A percentile compares a stretch with the other conserved stretches of the same genome.
Conservation (phyloP, 2,329 filamentous ascomycete species). For the Neopestalotiopsis clavispora region DNA sequence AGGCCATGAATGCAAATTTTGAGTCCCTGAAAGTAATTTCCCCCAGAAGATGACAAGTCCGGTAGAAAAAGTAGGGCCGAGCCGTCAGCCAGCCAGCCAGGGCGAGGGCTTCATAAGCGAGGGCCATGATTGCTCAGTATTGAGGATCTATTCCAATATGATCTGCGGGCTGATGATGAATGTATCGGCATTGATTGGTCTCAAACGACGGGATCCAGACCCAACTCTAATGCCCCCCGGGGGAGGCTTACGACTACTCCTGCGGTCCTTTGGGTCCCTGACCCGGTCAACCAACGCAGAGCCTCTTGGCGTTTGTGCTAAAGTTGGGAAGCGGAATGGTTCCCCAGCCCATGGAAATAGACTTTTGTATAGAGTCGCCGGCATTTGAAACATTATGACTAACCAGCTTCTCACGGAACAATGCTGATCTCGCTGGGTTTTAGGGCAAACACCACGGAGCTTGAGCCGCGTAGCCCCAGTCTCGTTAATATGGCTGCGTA, state of each 20-base stretch:
- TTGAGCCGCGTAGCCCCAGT: neutral
- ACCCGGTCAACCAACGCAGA: neutral
- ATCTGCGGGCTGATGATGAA: neutral
- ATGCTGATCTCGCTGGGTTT: conserved; percentile 1
- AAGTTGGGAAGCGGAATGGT: neutral
- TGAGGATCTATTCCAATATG: neutral
- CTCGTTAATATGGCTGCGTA: neutral
- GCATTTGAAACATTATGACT: neutral
- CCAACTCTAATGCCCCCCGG: neutral
- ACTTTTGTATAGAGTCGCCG: neutral
- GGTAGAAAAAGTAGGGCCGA: conserved; percentile 1
- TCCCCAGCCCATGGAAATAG: neutral
- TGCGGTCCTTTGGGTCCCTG: neutral
- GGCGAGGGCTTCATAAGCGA: neutral
- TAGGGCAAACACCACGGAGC: neutral
- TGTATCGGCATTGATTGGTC: neutral
- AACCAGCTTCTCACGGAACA: neutral
- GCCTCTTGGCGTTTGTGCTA: neutral
- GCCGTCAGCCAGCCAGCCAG: neutral
- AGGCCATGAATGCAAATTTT: no score
- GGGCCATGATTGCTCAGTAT: neutral
- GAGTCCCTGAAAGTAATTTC: neutral
- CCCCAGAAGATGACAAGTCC: neutral
- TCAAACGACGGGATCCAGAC: neutral
- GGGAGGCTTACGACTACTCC: neutral